Evolutionary conservation across 179 eudicot species (phyloP).

Genomic region (Beta corolliflora): DNA sequence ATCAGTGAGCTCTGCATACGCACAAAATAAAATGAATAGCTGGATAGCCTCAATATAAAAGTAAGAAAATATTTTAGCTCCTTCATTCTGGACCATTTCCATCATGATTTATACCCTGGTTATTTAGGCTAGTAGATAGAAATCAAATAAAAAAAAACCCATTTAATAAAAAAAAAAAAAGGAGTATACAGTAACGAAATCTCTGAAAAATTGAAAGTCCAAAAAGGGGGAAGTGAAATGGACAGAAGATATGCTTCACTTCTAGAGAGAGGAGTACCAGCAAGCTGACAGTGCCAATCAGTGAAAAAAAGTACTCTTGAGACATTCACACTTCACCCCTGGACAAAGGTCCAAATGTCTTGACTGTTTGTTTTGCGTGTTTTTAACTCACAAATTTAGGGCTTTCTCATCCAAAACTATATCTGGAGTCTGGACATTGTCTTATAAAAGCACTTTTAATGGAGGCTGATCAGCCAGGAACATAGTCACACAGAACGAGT

Average conservation of each 20-base stretch:
- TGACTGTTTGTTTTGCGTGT: not conserved
- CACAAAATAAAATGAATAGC: not conserved
- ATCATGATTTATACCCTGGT: not conserved
- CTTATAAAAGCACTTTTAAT: not conserved
- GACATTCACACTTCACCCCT: not conserved
- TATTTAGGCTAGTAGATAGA: not conserved
- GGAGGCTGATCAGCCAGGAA: not conserved
- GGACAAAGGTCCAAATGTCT: not conserved
- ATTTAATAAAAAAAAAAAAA: too few relatives aligned
- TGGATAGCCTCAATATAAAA: too few relatives aligned
- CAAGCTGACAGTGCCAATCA: not conserved
- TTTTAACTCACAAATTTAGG: not conserved
- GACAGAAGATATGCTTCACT: not conserved
- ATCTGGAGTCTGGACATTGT: not conserved
- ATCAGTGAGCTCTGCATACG: not conserved
- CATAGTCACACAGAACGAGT: not conserved
- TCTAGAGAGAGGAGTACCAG: not conserved
- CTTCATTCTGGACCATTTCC: not conserved
- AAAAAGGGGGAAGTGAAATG: not conserved
- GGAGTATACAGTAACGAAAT: not conserved
- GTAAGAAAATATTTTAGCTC: not conserved
- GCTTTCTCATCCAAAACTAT: not conserved
- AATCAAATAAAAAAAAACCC: not conserved
- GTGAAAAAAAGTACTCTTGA: not conserved
- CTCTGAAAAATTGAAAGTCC: too few relatives aligned